Conservation (phyloP, 106 monocot species). For the Phalaenopsis equestris region DNA sequence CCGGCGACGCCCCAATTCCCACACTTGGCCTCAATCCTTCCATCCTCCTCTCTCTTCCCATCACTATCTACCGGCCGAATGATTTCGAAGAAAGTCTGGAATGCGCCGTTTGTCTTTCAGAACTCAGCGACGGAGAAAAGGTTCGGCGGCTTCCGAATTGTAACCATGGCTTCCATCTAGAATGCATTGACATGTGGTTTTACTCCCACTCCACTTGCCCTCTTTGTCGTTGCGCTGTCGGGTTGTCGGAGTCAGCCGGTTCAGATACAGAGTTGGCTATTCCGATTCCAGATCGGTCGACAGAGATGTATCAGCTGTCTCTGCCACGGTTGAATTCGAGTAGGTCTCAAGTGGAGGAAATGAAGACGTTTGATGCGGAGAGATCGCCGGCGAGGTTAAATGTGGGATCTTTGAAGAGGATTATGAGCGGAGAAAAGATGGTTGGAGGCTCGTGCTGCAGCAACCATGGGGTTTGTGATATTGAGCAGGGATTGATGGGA, state of each 20-base stretch:
- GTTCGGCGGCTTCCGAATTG: slow-evolving; percentile 46
- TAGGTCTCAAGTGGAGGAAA: too few relatives aligned
- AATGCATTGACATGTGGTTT: slow-evolving; percentile 62
- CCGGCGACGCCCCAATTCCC: neutral
- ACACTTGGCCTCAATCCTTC: slow-evolving; percentile 12
- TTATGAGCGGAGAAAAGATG: too few relatives aligned
- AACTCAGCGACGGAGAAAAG: slow-evolving; percentile 23
- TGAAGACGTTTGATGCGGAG: neutral
- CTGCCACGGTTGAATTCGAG: too few relatives aligned
- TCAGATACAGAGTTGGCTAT: slow-evolving; percentile 6
- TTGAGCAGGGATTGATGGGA: slow-evolving; percentile 14
- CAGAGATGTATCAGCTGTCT: too few relatives aligned
- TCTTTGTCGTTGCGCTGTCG: slow-evolving; percentile 31
- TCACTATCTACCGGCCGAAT: slow-evolving; percentile 1
- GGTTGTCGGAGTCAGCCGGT: neutral
- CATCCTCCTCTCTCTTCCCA: slow-evolving; percentile 17
- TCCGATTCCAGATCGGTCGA: too few relatives aligned
- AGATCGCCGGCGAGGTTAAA: slow-evolving; percentile 6
- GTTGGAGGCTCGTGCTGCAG: neutral
- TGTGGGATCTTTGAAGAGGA: neutral
- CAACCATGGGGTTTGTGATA: slow-evolving; percentile 3
- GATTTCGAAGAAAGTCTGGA: slow-evolving; percentile 21
- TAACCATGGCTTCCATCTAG: slow-evolving; percentile 47
- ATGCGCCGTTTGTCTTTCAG: slow-evolving; percentile 28
- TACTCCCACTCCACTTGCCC: slow-evolving; percentile 19